Evolutionary conservation across 192 early-diverging fungal genomes (phyloP).

Genomic region (Borealophlyctis nickersoniae): DNA sequence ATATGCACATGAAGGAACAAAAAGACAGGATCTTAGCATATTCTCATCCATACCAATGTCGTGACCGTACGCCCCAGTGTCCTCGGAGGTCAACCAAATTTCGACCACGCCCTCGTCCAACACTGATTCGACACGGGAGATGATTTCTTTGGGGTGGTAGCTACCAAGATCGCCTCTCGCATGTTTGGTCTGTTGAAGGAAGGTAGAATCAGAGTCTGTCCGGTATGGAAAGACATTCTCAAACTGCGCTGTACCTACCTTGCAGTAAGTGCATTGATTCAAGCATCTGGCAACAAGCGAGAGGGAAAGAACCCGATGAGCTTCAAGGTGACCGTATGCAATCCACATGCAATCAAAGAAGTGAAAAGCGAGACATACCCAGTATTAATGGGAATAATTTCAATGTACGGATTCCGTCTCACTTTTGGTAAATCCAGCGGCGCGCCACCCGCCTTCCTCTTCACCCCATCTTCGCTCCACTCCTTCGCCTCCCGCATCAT

Average conservation of each 20-base stretch:
- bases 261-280: slow-evolving; percentile 66
- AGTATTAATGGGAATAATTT: slow-evolving; percentile 63
- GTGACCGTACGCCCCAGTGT: slow-evolving; percentile 55
- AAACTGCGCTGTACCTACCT: too few relatives aligned
- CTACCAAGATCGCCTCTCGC: slow-evolving; percentile 49
- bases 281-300: slow-evolving; percentile 34
- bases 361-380: slow-evolving; percentile 29
- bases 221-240: slow-evolving; percentile 15
- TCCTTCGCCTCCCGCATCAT: slow-evolving; percentile 40
- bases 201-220: background rate
- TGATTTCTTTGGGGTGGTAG: slow-evolving; percentile 47
- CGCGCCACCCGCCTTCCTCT: slow-evolving; percentile 53
- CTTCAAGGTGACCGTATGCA: slow-evolving; percentile 11
- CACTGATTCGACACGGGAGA: slow-evolving; percentile 46
- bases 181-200: slow-evolving; percentile 34
- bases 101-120: slow-evolving; percentile 53
- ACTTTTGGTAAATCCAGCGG: slow-evolving; percentile 54
- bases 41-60: too few relatives aligned
- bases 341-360: background rate
- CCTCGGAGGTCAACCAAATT: slow-evolving; percentile 61
- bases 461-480: slow-evolving; percentile 22
- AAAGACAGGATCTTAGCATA: too few relatives aligned
- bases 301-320: background rate
- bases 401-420: slow-evolving; percentile 50
- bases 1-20: too few relatives aligned